Base-by-base conservation (phyloP, 2,329 filamentous ascomycete genomes). In the Seiridium unicorne region DNA sequence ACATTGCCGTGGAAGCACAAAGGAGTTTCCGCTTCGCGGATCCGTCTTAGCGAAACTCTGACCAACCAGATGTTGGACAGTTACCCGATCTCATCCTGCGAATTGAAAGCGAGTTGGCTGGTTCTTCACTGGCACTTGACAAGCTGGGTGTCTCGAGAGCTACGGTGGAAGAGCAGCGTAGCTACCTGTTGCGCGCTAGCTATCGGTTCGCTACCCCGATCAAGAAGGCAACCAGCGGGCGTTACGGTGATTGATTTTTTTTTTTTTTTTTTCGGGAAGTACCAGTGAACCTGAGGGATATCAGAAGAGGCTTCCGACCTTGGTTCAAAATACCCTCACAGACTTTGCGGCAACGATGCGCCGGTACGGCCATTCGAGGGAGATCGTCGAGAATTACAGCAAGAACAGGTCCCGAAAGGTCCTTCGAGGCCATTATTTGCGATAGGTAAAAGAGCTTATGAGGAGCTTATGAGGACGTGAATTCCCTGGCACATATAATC, bases 401-500 rank as follows among this genome's bases (percentile, higher is more conserved):
- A 11, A 46, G 4, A 49, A 1, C 7, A 34, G 13, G 4, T 10
- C 58, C 11, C 5, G 55, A 36, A 9, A 55, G 5, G 62, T 73
- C 18, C 53, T 36, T 4, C 62, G 70, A 11, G 46, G 42, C 0
- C 47, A 64, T 1, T 70, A 67, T 51, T 34, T 72, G 26, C 18
- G 61, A 0, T 42, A 67, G 5, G 71, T 75, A 31, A 65, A 66
- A 46, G 8, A 44, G 1, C 38, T 71, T 2, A 72, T 77, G 65
- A 60, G 32, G 35, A 51, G 59, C 8, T 72, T 55, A 6, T 63
- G 69, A 5, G 74, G 75, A 5, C 66, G 73, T 5, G 74, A 77
- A 59, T 69, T 77, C 34, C 71, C 71, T 0, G 74, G 75, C 3
- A 69, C 68, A 0, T 76, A 69, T 63, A 74, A 73, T 51, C 74